Evolutionary conservation across 2,329 filamentous ascomycete species (phyloP), one percentile per base, ranked within the genome.

Genomic region (Aspergillus aculeatinus): DNA sequence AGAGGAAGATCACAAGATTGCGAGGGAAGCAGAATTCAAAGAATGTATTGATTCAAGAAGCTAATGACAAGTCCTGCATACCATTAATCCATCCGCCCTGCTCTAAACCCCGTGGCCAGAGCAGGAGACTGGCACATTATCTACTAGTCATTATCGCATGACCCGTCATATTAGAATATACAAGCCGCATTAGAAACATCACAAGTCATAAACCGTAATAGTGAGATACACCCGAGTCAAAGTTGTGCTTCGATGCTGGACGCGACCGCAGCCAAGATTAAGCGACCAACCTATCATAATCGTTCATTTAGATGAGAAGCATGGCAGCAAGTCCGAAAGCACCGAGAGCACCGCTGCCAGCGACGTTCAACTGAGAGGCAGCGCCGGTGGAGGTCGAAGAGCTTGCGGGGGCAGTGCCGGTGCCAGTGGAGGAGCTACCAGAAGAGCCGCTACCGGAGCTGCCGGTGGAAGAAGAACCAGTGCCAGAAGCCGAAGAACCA

Each of bases 281-380:
- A 56, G 19, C 48, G 52, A 59, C n/a, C 25, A 33, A 60, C 51
- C 42, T 9, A 56, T 39, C 27, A 59, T 60, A 5, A 39, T 57
- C 27, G 39, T 21, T 42, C 23, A 52, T 66, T 73, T 76, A 80
- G 66, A 79, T 68, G 29, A 75, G 67, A 58, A 80, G 65, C 57
- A 80, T 63, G 57, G 77, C 79, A 58, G 74, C 76, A 35, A 81
- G 66, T 63, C 78, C 79, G 39, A 78, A 70, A 51, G 72, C 70
- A 57, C 78, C 79, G 33, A 72, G 69, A 48, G 70, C 71, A 59
- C 71, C 72, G 48, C 64, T 70, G 55, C 72, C 69, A 47, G 70
- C 57, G 47, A 72, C 67, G 59, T 72, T 71, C 54, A 69, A 65
- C 61, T 67, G 65, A 57, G 74, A 71, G 58, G 68, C 74, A 50